Evolutionary conservation across 1,284 basidiomycete genomes (phyloP), one percentile per base, ranked within the genome.

Genomic region (Pholiota adiposa): DNA sequence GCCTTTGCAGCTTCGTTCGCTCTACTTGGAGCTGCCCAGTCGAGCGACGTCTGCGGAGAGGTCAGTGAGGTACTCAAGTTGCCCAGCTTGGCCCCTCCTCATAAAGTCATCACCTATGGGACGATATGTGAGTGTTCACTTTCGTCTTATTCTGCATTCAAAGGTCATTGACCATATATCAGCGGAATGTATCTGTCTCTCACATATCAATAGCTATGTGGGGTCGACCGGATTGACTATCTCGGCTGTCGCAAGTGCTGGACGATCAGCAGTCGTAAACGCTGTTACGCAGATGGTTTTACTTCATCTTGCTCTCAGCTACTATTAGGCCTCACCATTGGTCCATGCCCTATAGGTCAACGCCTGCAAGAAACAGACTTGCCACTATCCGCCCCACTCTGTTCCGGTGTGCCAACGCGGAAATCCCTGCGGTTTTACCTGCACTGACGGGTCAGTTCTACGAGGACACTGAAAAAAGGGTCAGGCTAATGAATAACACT

Each of bases 371-470:
- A 72, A 67, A 75, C 54, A 61, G 23, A 60, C 57, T 2, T 84
- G 83, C 70, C 60, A 66, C 1, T 83, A 79, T 65, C 82, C 83
- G 0, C 62, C 70, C 0, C 73, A 83, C 60, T 71, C 78, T 2
- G 56, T 65, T 3, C 75, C 80, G 0, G 12, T 59, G 4, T 84
- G 83, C 63, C 60, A 67, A n/a, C 46, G 50, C 0, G 68, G 72
- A 4, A 70, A 74, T 58, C 74, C 78, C 4, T 84, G 83, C 62
- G 73, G 73, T 33, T 84, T 83, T 63, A 64, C 64, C 0, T 84
- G 82, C 73, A 75, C 70, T 44, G 72, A 82, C 63, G 81, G 81
- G 62, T 83, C 69, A 63, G 72, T 58, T 18, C 3, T 27, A 9
- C 36, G 25, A 36, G 18, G 11, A 11, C 29, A 31, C n/a, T n/a